Evolutionary conservation across 1,284 basidiomycete genomes (phyloP).

Genomic region (Heterobasidion annosum): DNA sequence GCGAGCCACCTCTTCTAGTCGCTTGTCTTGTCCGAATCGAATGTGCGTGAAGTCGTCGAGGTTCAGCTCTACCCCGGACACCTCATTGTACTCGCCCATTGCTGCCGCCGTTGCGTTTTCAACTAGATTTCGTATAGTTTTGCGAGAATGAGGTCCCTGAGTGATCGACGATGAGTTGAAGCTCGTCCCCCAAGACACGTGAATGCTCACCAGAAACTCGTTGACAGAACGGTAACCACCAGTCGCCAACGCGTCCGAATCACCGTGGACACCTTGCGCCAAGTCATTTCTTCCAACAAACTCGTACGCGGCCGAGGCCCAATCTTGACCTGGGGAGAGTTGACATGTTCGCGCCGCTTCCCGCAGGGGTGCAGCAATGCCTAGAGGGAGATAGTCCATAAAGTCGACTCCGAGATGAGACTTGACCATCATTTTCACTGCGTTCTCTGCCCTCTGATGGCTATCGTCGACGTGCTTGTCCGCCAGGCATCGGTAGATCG

Average conservation of each 20-base stretch:
- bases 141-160: constrained; percentile 29
- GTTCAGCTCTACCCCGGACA: constrained; percentile 64
- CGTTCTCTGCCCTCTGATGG: constrained; percentile 55
- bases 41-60: constrained; percentile 71
- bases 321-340: constrained; percentile 63
- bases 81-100: constrained; percentile 41
- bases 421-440: constrained; percentile 53
- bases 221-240: constrained; percentile 47
- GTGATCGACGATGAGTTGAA: too few species aligned
- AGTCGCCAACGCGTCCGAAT: constrained; percentile 31
- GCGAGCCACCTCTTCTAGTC: constrained; percentile 80
- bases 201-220: constrained; percentile 45
- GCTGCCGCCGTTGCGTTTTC: constrained; percentile 39
- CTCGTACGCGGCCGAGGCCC: constrained; percentile 64
- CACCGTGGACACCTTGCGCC: constrained; percentile 43
- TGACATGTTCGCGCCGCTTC: constrained; percentile 83
- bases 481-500: constrained; percentile 46
- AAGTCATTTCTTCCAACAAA: constrained; percentile 80
- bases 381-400: constrained; percentile 54
- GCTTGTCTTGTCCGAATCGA: constrained; percentile 79
- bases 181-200: background rate
- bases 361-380: constrained; percentile 70
- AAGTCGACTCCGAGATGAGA: constrained; percentile 37
- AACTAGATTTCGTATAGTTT: constrained; percentile 42
- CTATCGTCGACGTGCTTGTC: constrained; percentile 39